Conservation (phyloP, 208 protist genomes). For the Trypanosoma conorhini region DNA sequence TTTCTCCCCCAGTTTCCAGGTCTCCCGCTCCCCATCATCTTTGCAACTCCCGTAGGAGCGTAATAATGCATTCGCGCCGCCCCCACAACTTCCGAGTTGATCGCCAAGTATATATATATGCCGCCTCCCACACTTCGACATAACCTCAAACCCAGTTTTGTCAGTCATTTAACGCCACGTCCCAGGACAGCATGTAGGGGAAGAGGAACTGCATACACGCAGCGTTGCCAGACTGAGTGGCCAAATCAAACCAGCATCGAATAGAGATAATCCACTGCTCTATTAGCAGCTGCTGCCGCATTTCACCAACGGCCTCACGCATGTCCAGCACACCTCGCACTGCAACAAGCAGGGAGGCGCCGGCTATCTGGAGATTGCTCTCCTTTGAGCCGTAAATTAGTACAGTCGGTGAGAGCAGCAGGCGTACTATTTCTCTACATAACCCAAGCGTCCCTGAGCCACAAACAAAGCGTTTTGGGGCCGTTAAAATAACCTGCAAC, state of each 20-base stretch:
- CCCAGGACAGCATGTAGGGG: slow-evolving; percentile 20
- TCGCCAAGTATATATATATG: not conserved
- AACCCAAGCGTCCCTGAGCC: slow-evolving; percentile 15
- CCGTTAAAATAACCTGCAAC: not conserved
- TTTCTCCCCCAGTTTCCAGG: too few relatives aligned
- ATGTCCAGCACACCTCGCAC: slow-evolving; percentile 1
- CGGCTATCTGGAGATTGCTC: slow-evolving; percentile 13
- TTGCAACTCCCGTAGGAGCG: too few relatives aligned
- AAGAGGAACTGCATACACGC: slow-evolving; percentile 24
- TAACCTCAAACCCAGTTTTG: not conserved
- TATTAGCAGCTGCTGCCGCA: slow-evolving; percentile 1
- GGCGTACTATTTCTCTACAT: not conserved
- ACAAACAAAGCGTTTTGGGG: not conserved
- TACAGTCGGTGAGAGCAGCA: slow-evolving; percentile 8
- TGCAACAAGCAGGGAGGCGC: slow-evolving; percentile 16
- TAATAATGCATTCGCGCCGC: not conserved
- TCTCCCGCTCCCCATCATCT: too few relatives aligned
- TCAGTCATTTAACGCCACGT: slow-evolving; percentile 1
- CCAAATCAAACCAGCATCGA: slow-evolving; percentile 27
- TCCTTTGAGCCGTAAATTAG: slow-evolving; percentile 22
- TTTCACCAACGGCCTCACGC: slow-evolving; percentile 11
- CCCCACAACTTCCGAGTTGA: not conserved
- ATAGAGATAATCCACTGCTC: slow-evolving; percentile 2
- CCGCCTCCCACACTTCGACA: not conserved
- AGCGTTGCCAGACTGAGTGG: slow-evolving; percentile 13